These are phyloP conservation scores for Anisogramma anomala DNA, from an alignment of 2,329 filamentous ascomycete genomes.

Conservation along the genomic window DNA sequence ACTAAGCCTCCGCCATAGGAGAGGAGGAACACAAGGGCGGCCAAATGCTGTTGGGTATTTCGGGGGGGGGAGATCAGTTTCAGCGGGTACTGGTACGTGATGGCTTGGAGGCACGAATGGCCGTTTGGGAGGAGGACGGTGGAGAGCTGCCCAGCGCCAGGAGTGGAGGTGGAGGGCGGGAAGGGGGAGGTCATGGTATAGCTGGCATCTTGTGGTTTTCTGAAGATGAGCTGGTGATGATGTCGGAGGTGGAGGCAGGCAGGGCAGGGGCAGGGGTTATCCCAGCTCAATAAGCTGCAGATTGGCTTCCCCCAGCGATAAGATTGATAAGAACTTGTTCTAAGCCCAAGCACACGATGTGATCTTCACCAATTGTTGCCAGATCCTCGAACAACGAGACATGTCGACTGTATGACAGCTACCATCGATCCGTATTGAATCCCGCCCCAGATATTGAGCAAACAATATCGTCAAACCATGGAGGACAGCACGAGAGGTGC, in stretches of 20 bases:
- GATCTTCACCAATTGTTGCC: too few relatives aligned
- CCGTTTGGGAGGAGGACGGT: slow-evolving; percentile 60
- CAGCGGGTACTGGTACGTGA: slow-evolving; percentile 86
- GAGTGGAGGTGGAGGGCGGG: slow-evolving; percentile 56
- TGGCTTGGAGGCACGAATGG: slow-evolving; percentile 57
- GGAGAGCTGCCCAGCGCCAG: slow-evolving; percentile 70
- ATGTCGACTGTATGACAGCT: too few relatives aligned
- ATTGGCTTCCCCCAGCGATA: not conserved
- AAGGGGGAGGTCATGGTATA: slow-evolving; percentile 56
- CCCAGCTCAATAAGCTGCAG: too few relatives aligned
- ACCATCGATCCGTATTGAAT: too few relatives aligned
- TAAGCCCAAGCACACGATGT: too few relatives aligned
- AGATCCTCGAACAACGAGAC: too few relatives aligned
- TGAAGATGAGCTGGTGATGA: not conserved
- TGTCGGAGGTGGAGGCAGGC: too few relatives aligned
- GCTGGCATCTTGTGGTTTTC: slow-evolving; percentile 6
- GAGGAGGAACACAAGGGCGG: slow-evolving; percentile 74
- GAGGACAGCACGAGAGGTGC: not conserved
- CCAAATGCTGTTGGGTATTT: slow-evolving; percentile 44
- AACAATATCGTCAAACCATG: too few relatives aligned
- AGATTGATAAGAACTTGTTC: slow-evolving; percentile 4
- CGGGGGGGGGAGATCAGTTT: slow-evolving; percentile 80
- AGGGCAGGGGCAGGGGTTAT: too few relatives aligned
- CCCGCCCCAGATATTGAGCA: too few relatives aligned
- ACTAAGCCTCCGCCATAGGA: slow-evolving; percentile 93